These are phyloP conservation scores for Lindgomyces ingoldianus DNA, from an alignment of 495 filamentous ascomycete genomes.

Conservation along the genomic window DNA sequence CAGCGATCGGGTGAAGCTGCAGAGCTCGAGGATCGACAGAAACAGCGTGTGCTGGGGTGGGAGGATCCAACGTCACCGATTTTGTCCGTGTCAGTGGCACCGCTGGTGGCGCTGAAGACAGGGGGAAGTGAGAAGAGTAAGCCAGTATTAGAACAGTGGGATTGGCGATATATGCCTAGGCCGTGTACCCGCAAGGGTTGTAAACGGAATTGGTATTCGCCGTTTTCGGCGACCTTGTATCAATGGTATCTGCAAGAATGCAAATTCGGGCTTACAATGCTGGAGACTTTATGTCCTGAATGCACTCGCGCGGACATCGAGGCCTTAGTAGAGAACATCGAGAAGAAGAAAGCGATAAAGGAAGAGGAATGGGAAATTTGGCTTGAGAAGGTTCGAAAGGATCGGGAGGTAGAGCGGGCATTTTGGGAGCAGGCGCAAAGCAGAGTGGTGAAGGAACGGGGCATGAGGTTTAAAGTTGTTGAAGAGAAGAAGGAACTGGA, in stretches of 20 bases:
- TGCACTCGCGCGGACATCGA: slow-evolving; percentile 14
- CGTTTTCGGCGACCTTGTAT: not conserved
- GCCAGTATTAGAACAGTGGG: not conserved
- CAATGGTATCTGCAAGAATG: not conserved
- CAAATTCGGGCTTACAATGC: not conserved
- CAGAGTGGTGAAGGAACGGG: slow-evolving; percentile 11
- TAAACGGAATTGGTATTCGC: slow-evolving; percentile 4
- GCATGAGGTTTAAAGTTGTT: not conserved
- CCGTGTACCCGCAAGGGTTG: slow-evolving; percentile 14
- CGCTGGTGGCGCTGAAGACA: not conserved
- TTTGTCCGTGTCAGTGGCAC: not conserved
- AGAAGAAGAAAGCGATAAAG: not conserved
- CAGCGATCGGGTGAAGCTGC: not conserved
- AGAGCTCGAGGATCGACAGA: not conserved
- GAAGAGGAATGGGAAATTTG: slow-evolving; percentile 7
- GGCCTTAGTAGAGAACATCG: not conserved
- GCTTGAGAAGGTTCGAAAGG: not conserved
- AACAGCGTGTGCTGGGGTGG: not conserved
- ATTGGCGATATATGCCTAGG: slow-evolving; percentile 11
- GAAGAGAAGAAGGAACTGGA: slow-evolving; percentile 1
- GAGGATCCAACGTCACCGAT: not conserved
- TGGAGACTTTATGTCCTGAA: slow-evolving; percentile 3
- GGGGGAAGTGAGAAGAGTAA: not conserved
- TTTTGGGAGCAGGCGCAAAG: slow-evolving; percentile 23
- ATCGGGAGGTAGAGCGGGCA: slow-evolving; percentile 3